These are phyloP conservation scores for Cyamopsis tetragonoloba DNA, from an alignment of 306 rosid species.

Conservation along the genomic window DNA sequence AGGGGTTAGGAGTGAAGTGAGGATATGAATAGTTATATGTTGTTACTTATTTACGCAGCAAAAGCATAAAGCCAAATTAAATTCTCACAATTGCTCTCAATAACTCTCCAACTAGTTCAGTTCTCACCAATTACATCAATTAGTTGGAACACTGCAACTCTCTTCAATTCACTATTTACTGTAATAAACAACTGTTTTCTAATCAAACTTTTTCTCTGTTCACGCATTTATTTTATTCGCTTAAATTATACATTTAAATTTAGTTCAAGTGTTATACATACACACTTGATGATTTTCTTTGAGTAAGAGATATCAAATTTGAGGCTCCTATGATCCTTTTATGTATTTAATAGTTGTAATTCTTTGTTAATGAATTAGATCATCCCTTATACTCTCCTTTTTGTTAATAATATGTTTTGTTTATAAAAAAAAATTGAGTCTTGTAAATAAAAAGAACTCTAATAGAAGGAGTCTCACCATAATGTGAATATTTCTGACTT, in stretches of 20 bases:
- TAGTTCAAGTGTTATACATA: no score
- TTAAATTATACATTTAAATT: not conserved
- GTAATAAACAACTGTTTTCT: not conserved
- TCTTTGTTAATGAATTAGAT: no score
- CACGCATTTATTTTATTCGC: no score
- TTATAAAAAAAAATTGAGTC: no score
- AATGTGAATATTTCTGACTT: no score
- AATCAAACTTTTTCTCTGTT: not conserved
- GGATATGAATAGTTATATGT: constrained; percentile 18
- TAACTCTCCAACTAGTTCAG: not conserved
- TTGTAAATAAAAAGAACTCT: no score
- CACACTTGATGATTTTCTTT: not conserved
- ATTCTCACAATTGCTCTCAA: constrained; percentile 23
- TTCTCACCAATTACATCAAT: constrained; percentile 27
- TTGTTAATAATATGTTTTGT: no score
- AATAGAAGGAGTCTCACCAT: no score
- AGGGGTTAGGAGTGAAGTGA: constrained; percentile 11
- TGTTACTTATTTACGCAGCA: constrained; percentile 32
- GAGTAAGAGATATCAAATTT: no score
- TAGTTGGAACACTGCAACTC: constrained; percentile 40
- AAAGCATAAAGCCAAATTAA: constrained; percentile 6
- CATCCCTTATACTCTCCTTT: no score
- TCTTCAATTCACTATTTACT: constrained; percentile 10
- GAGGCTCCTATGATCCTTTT: no score
- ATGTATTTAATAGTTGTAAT: no score